Evolutionary conservation across 1,139 yeast species (phyloP).

Genomic region (Debaryomyces subglobosus): DNA sequence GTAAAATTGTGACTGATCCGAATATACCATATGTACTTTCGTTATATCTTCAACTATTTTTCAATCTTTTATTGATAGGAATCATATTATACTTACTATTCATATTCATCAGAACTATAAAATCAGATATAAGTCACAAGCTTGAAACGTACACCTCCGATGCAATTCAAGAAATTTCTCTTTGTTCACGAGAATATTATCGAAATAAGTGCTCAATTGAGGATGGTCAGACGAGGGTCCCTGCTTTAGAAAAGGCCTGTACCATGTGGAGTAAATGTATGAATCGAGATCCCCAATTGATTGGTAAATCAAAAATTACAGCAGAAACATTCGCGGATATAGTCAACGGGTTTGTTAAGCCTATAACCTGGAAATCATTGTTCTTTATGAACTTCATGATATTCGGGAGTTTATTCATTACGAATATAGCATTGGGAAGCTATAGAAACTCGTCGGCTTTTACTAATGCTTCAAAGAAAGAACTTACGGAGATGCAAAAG

Average conservation of each 20-base stretch:
- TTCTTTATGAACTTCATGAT: slow-evolving; percentile 33
- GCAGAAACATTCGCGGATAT: slow-evolving; percentile 86
- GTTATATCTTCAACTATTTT: slow-evolving; percentile 67
- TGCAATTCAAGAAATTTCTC: slow-evolving; percentile 64
- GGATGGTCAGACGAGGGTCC: slow-evolving; percentile 50
- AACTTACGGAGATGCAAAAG: slow-evolving; percentile 12
- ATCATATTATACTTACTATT: slow-evolving; percentile 57
- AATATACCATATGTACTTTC: slow-evolving; percentile 68
- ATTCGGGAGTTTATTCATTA: slow-evolving; percentile 24
- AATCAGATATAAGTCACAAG: slow-evolving; percentile 70
- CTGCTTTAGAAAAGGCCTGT: slow-evolving; percentile 77
- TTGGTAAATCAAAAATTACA: slow-evolving; percentile 76
- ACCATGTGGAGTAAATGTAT: slow-evolving; percentile 79
- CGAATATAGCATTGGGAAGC: slow-evolving; percentile 25
- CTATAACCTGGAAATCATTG: slow-evolving; percentile 76
- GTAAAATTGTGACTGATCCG: slow-evolving; percentile 42
- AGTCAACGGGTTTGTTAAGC: slow-evolving; percentile 73
- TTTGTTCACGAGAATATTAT: slow-evolving; percentile 70
- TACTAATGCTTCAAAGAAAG: slow-evolving; percentile 3
- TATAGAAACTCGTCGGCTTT: slow-evolving; percentile 19
- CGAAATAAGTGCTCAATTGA: slow-evolving; percentile 64
- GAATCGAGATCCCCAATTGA: slow-evolving; percentile 78
- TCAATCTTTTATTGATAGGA: slow-evolving; percentile 63
- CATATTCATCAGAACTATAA: slow-evolving; percentile 60
- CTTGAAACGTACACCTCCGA: slow-evolving; percentile 66